Percentiles rank a stretch among this genome's conserved stretches.
phyloP scores from a whole-genome alignment of 768 basidiomycete genomes.

The Russula olivacea region DNA sequence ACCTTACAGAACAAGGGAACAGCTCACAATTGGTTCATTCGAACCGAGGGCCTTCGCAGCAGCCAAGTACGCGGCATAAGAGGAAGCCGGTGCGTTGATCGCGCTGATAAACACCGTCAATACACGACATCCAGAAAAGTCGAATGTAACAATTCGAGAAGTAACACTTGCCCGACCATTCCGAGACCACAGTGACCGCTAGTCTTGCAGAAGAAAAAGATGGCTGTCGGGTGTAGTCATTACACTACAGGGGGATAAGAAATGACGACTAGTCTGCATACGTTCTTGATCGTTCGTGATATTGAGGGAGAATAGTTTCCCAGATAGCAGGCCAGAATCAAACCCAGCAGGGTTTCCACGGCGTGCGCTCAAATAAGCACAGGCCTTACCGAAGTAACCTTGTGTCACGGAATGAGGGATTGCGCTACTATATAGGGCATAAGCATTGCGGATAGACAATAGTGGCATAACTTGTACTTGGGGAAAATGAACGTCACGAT shows the following conservation, averaged over 20 bases:
- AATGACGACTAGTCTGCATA: slow-evolving; percentile 28
- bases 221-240: slow-evolving; percentile 33
- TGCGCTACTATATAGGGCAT: slow-evolving; percentile 10
- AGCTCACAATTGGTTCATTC: slow-evolving; percentile 35
- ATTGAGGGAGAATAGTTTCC: slow-evolving; percentile 41
- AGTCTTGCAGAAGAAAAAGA: slow-evolving; percentile 54
- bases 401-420: slow-evolving; percentile 32
- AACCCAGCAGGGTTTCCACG: slow-evolving; percentile 37
- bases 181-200: slow-evolving; percentile 45
- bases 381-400: slow-evolving; percentile 29
- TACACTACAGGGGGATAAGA: not conserved
- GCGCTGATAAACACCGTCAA: slow-evolving; percentile 21
- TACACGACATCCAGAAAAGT: not conserved
- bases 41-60: slow-evolving; percentile 37
- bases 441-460: not conserved
- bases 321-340: slow-evolving; percentile 45
- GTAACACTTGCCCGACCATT: slow-evolving; percentile 39
- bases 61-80: slow-evolving; percentile 36
- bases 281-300: slow-evolving; percentile 44
- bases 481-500: slow-evolving; percentile 51
- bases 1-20: no score
- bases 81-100: slow-evolving; percentile 45
- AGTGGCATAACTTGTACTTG: slow-evolving; percentile 28
- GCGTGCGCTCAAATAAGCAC: slow-evolving; percentile 39
- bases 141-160: not conserved